Percentiles rank a stretch among this genome's conserved stretches.
These are phyloP conservation scores for Arthonia radiata DNA, from an alignment of 495 filamentous ascomycete species.

Conservation along the genomic window DNA sequence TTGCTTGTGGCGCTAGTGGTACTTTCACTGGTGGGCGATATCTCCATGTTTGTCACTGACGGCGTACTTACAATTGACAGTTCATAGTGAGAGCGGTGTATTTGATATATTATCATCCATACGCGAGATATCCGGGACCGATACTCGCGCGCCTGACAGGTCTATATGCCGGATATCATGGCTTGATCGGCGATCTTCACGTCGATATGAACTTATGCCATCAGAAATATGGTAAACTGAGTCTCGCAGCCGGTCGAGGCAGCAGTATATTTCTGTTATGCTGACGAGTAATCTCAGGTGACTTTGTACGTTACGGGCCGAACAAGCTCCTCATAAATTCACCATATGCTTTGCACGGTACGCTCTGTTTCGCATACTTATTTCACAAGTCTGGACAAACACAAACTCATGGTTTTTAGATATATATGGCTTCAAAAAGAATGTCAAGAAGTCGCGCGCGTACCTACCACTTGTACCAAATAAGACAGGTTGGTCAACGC, in stretches of 20 bases:
- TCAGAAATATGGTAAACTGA: constrained; percentile 28
- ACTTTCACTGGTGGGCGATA: no score
- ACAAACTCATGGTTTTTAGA: constrained; percentile 28
- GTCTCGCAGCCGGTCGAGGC: no score
- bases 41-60: no score
- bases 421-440: constrained; percentile 34
- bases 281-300: constrained; percentile 5
- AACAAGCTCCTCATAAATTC: constrained; percentile 8
- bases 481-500: constrained; percentile 27
- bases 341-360: constrained; percentile 5
- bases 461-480: constrained; percentile 34
- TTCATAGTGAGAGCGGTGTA: no score
- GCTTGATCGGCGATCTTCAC: constrained; percentile 33
- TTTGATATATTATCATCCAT: constrained; percentile 33
- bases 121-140: constrained; percentile 42
- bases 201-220: constrained; percentile 31
- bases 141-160: constrained; percentile 30
- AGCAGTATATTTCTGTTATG: no score
- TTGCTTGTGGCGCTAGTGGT: no score
- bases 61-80: no score
- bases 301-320: constrained; percentile 6
- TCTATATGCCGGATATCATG: constrained; percentile 29
- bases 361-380: no score
- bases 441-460: constrained; percentile 38
- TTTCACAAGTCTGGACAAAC: constrained; percentile 38